Percentiles rank a stretch among this genome's conserved stretches.
These are phyloP conservation scores for Triticum aestivum DNA, from an alignment of 176 grass and related monocot species.

Conservation along the genomic window IWGSC_CS_RefSeq_v2.1 NC_057794.1:290310837-290311336, in stretches of 20 bases:
- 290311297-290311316: slow-evolving; percentile 33
- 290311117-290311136: slow-evolving; percentile 13
- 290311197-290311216: slow-evolving; percentile 27
- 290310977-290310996: slow-evolving; percentile 38
- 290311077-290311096: slow-evolving; percentile 21
- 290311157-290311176: slow-evolving; percentile 23
- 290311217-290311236: slow-evolving; percentile 29
- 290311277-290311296: slow-evolving; percentile 34
- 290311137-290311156: slow-evolving; percentile 29
- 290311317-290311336: slow-evolving; percentile 23
- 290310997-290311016: slow-evolving; percentile 34
- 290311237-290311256: slow-evolving; percentile 33
- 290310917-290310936: slow-evolving; percentile 21
- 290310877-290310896: slow-evolving; percentile 24
- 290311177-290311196: slow-evolving; percentile 25
- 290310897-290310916: slow-evolving; percentile 14
- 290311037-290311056: slow-evolving; percentile 25
- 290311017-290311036: slow-evolving; percentile 35
- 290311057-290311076: slow-evolving; percentile 4
- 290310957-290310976: slow-evolving; percentile 19
- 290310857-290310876: slow-evolving; percentile 70
- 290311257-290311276: slow-evolving; percentile 34
- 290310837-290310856: slow-evolving; percentile 81
- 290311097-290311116: slow-evolving; percentile 35
- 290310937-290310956: slow-evolving; percentile 31